Evolutionary conservation across 1,284 basidiomycete species (phyloP).

Genomic region (Trametes versicolor): DNA sequence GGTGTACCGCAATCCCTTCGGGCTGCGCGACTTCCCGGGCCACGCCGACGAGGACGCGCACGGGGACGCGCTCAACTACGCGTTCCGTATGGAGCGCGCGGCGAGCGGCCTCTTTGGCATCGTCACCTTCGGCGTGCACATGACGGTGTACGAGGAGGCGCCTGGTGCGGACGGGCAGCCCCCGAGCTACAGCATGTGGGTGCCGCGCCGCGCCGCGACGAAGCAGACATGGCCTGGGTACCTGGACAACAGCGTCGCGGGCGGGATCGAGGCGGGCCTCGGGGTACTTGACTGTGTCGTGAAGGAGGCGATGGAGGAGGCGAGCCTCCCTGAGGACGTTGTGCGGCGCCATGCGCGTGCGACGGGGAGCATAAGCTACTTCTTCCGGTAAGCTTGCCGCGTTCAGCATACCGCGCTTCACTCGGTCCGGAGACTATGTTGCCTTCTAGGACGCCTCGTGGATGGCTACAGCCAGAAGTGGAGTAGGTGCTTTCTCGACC

Average conservation of each 20-base stretch:
- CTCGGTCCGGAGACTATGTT: slow-evolving; percentile 48
- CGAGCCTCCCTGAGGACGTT: slow-evolving; percentile 74
- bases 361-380: slow-evolving; percentile 76
- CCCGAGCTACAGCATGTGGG: slow-evolving; percentile 68
- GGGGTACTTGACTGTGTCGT: slow-evolving; percentile 80
- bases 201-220: slow-evolving; percentile 85
- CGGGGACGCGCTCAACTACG: slow-evolving; percentile 60
- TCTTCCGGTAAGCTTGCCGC: slow-evolving; percentile 59
- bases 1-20: slow-evolving; percentile 81
- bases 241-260: slow-evolving; percentile 84
- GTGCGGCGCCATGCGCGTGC: slow-evolving; percentile 66
- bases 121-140: slow-evolving; percentile 90
- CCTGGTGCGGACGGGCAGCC: slow-evolving; percentile 56
- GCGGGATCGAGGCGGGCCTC: slow-evolving; percentile 83
- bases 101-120: slow-evolving; percentile 91
- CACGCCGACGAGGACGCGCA: slow-evolving; percentile 31
- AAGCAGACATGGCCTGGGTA: slow-evolving; percentile 90
- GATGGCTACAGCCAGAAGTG: slow-evolving; percentile 88
- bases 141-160: slow-evolving; percentile 70
- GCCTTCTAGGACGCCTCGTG: slow-evolving; percentile 61
- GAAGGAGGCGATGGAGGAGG: slow-evolving; percentile 95
- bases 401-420: neutral
- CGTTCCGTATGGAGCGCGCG: slow-evolving; percentile 90
- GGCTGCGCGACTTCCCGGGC: slow-evolving; percentile 46
- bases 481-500: slow-evolving; percentile 57